phyloP scores from a whole-genome alignment of 1,284 basidiomycete genomes.

The Coniferiporia weirii region DNA sequence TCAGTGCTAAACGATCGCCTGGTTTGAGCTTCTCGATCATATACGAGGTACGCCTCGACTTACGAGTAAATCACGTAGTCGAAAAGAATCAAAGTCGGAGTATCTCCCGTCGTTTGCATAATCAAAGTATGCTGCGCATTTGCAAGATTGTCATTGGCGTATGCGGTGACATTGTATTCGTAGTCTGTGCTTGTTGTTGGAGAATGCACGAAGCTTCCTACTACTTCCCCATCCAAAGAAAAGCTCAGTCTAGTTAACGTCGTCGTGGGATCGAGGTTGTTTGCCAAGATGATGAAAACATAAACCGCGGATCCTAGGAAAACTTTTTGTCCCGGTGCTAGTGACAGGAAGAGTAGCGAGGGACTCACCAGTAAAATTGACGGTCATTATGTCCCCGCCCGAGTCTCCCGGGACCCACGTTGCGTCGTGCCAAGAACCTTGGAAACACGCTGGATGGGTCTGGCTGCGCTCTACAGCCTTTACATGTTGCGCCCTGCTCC shows the following conservation, averaged over 20 bases:
- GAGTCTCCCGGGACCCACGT: not conserved
- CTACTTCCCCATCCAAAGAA: slow-evolving; percentile 9
- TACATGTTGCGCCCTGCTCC: slow-evolving; percentile 20
- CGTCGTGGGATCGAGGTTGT: not conserved
- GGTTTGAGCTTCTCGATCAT: not conserved
- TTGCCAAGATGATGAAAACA: slow-evolving; percentile 13
- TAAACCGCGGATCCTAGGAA: slow-evolving; percentile 15
- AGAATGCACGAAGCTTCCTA: slow-evolving; percentile 8
- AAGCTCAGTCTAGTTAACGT: slow-evolving; percentile 7
- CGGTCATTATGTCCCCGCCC: not conserved
- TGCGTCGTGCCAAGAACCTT: slow-evolving; percentile 22
- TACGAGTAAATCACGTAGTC: slow-evolving; percentile 14
- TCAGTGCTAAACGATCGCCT: not conserved
- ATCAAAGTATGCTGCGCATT: slow-evolving; percentile 6
- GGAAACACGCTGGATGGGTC: slow-evolving; percentile 12
- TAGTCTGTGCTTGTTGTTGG: slow-evolving; percentile 7
- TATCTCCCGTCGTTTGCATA: slow-evolving; percentile 1
- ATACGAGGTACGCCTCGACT: not conserved
- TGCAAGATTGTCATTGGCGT: not conserved
- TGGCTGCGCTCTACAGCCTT: slow-evolving; percentile 16
- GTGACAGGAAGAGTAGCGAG: not conserved
- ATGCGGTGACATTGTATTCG: slow-evolving; percentile 7
- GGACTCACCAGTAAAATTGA: slow-evolving; percentile 8
- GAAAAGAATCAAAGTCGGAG: slow-evolving; percentile 1
- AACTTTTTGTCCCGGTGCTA: not conserved